phyloP scores from a whole-genome alignment of 129 eudicot species.

The Chrysanthemum makinoi region DNA sequence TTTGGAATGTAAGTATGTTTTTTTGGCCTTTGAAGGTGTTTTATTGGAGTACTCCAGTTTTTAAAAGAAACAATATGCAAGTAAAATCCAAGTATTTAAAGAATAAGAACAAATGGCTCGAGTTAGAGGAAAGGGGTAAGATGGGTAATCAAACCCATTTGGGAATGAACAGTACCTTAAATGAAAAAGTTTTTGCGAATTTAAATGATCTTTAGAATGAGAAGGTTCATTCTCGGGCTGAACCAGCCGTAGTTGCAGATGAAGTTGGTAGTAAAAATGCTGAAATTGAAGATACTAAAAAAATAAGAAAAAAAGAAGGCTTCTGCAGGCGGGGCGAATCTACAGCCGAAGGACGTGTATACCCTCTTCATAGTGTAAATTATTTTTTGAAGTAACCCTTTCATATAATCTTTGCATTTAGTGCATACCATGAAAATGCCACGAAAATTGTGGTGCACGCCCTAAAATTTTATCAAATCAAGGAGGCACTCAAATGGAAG shows the following conservation, averaged over 20 bases:
- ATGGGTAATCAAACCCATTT: constrained; percentile 54
- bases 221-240: constrained; percentile 27
- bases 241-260: constrained; percentile 24
- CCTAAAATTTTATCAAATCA: no score
- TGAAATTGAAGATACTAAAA: constrained; percentile 51
- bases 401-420: no score
- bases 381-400: no score
- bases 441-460: no score
- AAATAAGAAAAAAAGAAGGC: constrained; percentile 72
- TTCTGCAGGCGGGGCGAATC: no score
- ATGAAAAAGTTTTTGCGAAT: constrained; percentile 66
- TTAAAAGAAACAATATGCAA: neutral
- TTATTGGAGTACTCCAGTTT: neutral
- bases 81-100: constrained; percentile 14
- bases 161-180: constrained; percentile 75
- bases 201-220: constrained; percentile 57
- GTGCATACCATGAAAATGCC: no score
- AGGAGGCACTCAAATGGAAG: no score
- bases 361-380: no score
- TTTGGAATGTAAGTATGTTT: neutral
- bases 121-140: constrained; percentile 54
- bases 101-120: constrained; percentile 38
- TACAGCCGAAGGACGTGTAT: no score
- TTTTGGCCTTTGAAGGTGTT: neutral
- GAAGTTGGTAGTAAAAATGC: constrained; percentile 48